Evolutionary conservation across 352 stramenopile genomes (phyloP), one percentile per base, ranked within the genome.

Genomic region (Aphanomyces euteiches): DNA sequence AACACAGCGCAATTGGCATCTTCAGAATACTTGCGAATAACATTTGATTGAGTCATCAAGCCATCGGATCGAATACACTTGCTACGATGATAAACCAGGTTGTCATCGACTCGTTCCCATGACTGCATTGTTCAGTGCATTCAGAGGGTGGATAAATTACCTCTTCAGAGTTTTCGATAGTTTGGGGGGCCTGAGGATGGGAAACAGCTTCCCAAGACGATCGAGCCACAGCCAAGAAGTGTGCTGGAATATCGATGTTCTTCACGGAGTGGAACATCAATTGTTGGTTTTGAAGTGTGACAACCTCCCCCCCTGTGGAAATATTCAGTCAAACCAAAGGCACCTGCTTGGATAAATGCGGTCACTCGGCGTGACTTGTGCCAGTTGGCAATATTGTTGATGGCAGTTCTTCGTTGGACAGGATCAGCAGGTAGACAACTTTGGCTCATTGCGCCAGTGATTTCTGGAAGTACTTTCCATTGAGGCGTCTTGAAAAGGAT

Each of bases 321-420:
- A 45, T 67, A 41, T 4, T 56, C 41, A 7, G 41, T 5, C 39
- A 19, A 21, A 34, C 56, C 40, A 28, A 67, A 39, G 5, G 40
- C 38, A 6, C 41, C 41, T 7, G 43, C 38, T 39, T 50, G 59
- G 13, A 67, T 19, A 5, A 67, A 56, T 5, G 41, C 43, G 59
- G n/a, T 67, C 8, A 38, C 41, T 3, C 41, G 17, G 0, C 41
- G 59, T 10, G 19, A 12, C 21, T 40, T 43, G 8, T 56, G 59
- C 5, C n/a, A 45, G 41, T 67, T 45, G 43, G 41, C 41, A 15
- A 67, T 56, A 17, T n/a, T 28, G n/a, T 56, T 19, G 59, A 67
- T 67, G 5, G 40, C 43, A 7, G 39, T 34, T 13, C 19, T 15
- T 41, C 59, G 59, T 7, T 53, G n/a, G 6, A 36, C 19, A 19